These are phyloP conservation scores for Didymella exigua DNA, from an alignment of 2,329 filamentous ascomycete species.

Conservation along the genomic window DNA sequence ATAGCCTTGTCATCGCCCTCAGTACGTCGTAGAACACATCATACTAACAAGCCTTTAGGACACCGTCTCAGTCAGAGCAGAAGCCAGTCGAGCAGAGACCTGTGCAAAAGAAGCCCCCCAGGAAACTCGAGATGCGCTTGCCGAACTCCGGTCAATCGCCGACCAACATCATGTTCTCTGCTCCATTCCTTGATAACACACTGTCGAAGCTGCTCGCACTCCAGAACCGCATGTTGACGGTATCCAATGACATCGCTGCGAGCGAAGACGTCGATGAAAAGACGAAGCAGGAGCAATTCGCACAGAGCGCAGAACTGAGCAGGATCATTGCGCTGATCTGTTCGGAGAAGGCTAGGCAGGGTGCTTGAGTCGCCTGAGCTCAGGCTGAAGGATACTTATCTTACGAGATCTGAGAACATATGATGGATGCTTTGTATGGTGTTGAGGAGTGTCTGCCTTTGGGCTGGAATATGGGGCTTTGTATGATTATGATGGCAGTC, in stretches of 20 bases:
- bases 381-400: not conserved
- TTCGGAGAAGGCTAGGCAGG: constrained; percentile 59
- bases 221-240: constrained; percentile 58
- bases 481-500: constrained; percentile 11
- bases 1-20: not conserved
- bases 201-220: constrained; percentile 57
- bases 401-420: not conserved
- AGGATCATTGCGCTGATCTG: constrained; percentile 59
- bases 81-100: constrained; percentile 27
- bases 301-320: constrained; percentile 56
- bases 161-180: constrained; percentile 55
- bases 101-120: constrained; percentile 48
- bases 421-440: constrained; percentile 10
- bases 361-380: constrained; percentile 27
- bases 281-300: constrained; percentile 57
- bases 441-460: constrained; percentile 5
- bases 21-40: too few species aligned
- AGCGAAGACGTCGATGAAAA: constrained; percentile 53
- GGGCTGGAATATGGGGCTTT: not conserved
- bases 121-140: constrained; percentile 58
- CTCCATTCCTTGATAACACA: constrained; percentile 60
- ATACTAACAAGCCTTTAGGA: constrained; percentile 1
- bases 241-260: constrained; percentile 54
- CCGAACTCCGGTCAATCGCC: constrained; percentile 43
- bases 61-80: constrained; percentile 28